Base-by-base conservation (phyloP, 2,329 filamentous ascomycete genomes). In the Aspergillus neoniger region DNA sequence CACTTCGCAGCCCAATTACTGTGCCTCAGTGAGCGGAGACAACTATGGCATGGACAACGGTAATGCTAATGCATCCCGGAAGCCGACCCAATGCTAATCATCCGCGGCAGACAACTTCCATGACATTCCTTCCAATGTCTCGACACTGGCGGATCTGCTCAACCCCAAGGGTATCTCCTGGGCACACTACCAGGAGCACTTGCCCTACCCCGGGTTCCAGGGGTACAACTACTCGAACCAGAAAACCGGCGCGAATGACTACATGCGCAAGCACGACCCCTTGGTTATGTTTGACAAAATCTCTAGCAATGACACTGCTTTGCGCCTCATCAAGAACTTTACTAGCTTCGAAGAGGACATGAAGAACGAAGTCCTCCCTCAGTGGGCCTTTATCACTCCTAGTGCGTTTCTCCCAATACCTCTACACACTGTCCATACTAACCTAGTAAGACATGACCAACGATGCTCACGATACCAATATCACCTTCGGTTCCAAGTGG, bases 201-300 rank as follows among this genome's bases (percentile, higher is more conserved):
- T 89, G 82, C 91, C 91, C 2, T 91, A 86, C 75, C 81, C 85
- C 3, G 91, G 91, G 12, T 93, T 85, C 75, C 83, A 90, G 72
- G 90, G 89, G 32, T 73, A 74, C 23, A 79, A 77, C 1, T 91
- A 79, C 72, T 80, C 85, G 21, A 51, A 57, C 32, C 55, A 51
- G 66, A 59, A 84, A 64, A 91, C 83, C 2, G 82, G 84, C 30
- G 82, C 82, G 41, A 89, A 91, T 67, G 87, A 89, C 77, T 95
- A 95, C 72, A 90, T 93, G 2, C 87, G 91, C 71, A 93, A 94
- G 78, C 91, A 94, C 77, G 92, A 93, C 61, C 74, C 75, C 81
- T 83, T 39, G 78, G 79, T 92, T 57, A 80, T 88, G 55, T 91
- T 85, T 74, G 83, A 91, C 71, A 85, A 83, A 25, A 81, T 90